Evolutionary conservation across 164 flowering plant genomes (phyloP).

Genomic region (Aristolochia californica): DNA sequence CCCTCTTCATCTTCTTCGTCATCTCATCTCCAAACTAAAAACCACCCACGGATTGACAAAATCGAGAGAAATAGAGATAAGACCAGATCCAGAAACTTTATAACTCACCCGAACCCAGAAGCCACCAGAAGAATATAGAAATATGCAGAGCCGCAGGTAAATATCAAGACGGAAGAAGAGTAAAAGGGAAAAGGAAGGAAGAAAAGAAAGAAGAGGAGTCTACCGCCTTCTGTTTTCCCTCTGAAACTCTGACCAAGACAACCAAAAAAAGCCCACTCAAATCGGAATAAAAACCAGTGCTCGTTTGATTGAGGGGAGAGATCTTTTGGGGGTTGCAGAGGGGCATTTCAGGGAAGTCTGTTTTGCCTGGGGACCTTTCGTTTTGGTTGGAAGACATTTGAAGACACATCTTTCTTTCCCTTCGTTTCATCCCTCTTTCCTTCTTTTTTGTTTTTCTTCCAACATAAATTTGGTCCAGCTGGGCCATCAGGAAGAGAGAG

Average conservation of each 20-base stretch:
- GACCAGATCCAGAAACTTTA: slow-evolving; percentile 6
- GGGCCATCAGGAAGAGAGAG: slow-evolving; percentile 32
- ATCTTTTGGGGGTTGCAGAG: slow-evolving; percentile 57
- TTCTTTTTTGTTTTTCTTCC: slow-evolving; percentile 16
- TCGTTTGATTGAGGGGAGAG: slow-evolving; percentile 15
- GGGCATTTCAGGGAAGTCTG: slow-evolving; percentile 44
- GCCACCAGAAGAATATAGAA: background rate
- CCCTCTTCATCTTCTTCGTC: slow-evolving; percentile 50
- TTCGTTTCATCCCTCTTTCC: slow-evolving; percentile 8
- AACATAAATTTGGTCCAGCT: slow-evolving; percentile 41
- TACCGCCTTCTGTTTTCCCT: slow-evolving; percentile 37
- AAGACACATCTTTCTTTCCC: slow-evolving; percentile 26
- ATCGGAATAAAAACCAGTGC: slow-evolving; percentile 26
- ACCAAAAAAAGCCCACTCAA: slow-evolving; percentile 45
- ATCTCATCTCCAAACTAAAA: slow-evolving; percentile 13
- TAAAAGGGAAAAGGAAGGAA: slow-evolving; percentile 1
- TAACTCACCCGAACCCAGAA: slow-evolving; percentile 2
- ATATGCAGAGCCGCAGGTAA: slow-evolving; percentile 6
- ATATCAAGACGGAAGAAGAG: slow-evolving; percentile 9
- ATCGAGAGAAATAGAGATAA: background rate
- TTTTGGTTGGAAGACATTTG: slow-evolving; percentile 35
- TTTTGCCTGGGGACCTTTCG: background rate
- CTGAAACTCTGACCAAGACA: slow-evolving; percentile 58
- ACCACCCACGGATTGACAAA: background rate
- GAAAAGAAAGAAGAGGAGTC: slow-evolving; percentile 4